These are phyloP conservation scores for Fusarium vanettenii DNA, from an alignment of 2,329 filamentous ascomycete genomes.

Conservation along the genomic window DNA sequence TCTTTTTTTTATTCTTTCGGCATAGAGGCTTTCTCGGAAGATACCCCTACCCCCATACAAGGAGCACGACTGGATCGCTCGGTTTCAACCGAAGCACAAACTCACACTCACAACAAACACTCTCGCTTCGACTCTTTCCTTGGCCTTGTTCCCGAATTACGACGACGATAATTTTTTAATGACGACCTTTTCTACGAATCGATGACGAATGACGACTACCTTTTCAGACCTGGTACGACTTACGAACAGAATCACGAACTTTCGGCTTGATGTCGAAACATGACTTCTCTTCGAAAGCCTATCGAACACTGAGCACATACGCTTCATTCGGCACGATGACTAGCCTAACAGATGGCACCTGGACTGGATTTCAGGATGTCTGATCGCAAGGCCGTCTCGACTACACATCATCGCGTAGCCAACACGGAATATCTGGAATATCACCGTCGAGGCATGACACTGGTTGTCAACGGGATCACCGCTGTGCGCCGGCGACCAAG, in stretches of 20 bases:
- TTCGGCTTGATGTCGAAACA: conserved; percentile 50
- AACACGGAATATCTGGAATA: conserved; percentile 55
- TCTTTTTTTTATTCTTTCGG: conserved; percentile 40
- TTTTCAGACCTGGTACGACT: conserved; percentile 48
- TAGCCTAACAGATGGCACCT: conserved; percentile 27
- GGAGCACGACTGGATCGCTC: conserved; percentile 22
- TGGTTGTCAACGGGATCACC: conserved; percentile 57
- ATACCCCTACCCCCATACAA: conserved; percentile 29
- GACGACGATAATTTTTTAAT: conserved; percentile 50
- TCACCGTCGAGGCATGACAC: conserved; percentile 53
- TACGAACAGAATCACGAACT: conserved; percentile 44
- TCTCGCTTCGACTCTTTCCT: conserved; percentile 54
- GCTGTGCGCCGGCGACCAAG: conserved; percentile 26
- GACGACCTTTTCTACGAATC: conserved; percentile 57
- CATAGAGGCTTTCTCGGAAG: conserved; percentile 43
- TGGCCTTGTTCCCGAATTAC: conserved; percentile 56
- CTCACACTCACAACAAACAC: background rate
- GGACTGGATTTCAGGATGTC: conserved; percentile 46
- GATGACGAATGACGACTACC: conserved; percentile 52
- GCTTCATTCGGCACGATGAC: conserved; percentile 47
- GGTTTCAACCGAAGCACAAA: conserved; percentile 36
- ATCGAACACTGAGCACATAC: conserved; percentile 40
- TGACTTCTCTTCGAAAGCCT: conserved; percentile 44
- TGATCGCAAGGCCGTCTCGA: conserved; percentile 45
- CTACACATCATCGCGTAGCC: conserved; percentile 50